These are phyloP conservation scores for Colletotrichum zoysiae DNA, from an alignment of 2,329 filamentous ascomycete genomes.

Conservation along the genomic window DNA sequence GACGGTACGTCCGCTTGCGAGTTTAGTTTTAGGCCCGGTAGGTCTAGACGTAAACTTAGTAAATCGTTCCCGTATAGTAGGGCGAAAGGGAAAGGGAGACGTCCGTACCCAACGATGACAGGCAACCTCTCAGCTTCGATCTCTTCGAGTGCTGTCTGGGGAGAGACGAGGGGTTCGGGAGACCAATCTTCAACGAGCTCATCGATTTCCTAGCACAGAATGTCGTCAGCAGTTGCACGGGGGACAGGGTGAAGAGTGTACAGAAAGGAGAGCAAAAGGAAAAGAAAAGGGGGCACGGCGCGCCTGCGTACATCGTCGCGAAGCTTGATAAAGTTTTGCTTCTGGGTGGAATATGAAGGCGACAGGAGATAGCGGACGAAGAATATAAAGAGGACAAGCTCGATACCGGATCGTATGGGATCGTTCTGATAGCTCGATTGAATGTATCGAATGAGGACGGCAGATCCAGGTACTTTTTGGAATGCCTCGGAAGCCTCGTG, in stretches of 20 bases:
- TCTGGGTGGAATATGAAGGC: constrained; percentile 91
- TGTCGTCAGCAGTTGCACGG: constrained; percentile 46
- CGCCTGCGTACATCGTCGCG: constrained; percentile 74
- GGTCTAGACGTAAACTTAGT: constrained; percentile 66
- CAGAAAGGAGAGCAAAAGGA: neutral
- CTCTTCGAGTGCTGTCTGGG: constrained; percentile 80
- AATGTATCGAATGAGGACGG: constrained; percentile 94
- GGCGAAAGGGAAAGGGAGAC: neutral
- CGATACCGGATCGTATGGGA: constrained; percentile 91
- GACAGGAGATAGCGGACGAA: constrained; percentile 93
- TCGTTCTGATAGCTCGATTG: constrained; percentile 98
- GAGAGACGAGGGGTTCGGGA: constrained; percentile 88
- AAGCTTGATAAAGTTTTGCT: constrained; percentile 89
- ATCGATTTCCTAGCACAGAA: constrained; percentile 79
- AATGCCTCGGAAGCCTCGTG: constrained; percentile 74
- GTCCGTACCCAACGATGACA: constrained; percentile 83
- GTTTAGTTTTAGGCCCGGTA: constrained; percentile 89
- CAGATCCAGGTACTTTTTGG: constrained; percentile 92
- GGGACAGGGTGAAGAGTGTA: neutral
- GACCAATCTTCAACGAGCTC: constrained; percentile 97
- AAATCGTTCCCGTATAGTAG: neutral
- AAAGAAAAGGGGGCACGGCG: neutral
- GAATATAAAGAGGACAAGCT: constrained; percentile 94
- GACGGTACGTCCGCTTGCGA: constrained; percentile 89
- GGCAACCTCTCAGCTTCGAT: constrained; percentile 86